Evolutionary conservation across 345 rosid genomes (phyloP).

Genomic region (Euphorbia pulcherrima): DNA sequence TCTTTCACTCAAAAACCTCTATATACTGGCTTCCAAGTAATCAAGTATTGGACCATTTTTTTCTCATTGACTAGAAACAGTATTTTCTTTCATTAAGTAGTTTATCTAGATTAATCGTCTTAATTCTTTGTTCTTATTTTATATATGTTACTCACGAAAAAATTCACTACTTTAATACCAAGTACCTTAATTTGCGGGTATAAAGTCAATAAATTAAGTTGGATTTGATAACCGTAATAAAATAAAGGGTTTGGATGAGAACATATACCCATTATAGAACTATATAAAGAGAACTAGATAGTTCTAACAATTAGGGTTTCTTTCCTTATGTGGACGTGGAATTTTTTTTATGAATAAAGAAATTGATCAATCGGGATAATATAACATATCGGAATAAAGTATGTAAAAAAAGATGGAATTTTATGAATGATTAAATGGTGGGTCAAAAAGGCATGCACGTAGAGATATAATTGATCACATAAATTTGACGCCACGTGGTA

Average conservation of each 20-base stretch:
- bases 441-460: slow-evolving; percentile 42
- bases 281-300: slow-evolving; percentile 10
- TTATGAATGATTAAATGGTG: slow-evolving; percentile 15
- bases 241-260: not conserved
- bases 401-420: not conserved
- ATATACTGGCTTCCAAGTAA: not conserved
- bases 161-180: no score
- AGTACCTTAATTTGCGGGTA: no score
- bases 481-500: not conserved
- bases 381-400: no score
- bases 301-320: slow-evolving; percentile 3
- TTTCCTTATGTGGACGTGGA: slow-evolving; percentile 34
- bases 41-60: not conserved
- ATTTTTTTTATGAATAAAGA: not conserved
- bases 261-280: not conserved
- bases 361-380: not conserved
- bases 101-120: no score
- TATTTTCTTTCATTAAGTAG: not conserved
- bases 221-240: not conserved
- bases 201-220: no score
- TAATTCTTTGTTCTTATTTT: no score
- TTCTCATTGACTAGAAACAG: not conserved
- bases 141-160: no score
- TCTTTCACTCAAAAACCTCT: slow-evolving; percentile 51
- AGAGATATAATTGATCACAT: not conserved